Conservation (phyloP, 352 stramenopile species). For the Pythium guiyangense region DNA sequence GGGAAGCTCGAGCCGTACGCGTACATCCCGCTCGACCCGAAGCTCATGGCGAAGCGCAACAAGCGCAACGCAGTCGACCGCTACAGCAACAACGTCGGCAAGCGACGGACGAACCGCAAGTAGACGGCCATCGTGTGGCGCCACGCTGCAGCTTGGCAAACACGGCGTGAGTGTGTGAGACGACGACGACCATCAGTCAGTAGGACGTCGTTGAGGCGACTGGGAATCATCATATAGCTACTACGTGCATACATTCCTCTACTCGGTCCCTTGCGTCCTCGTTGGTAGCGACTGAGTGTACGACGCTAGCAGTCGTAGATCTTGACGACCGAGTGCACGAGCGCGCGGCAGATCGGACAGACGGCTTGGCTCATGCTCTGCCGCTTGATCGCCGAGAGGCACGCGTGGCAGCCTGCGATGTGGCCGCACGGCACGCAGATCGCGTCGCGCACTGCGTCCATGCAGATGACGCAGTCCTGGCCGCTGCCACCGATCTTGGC, state of each 20-base stretch:
- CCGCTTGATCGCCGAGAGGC: constrained; percentile 32
- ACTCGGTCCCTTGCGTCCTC: no score
- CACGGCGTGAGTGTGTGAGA: no score
- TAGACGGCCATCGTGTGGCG: constrained; percentile 11
- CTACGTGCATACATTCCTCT: background rate
- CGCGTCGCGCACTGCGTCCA: constrained; percentile 33
- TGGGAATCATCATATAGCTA: no score
- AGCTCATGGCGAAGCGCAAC: constrained; percentile 90
- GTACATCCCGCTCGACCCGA: constrained; percentile 96
- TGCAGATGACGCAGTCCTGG: constrained; percentile 43
- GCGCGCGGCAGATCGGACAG: constrained; percentile 44
- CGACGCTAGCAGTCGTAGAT: constrained; percentile 33
- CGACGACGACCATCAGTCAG: no score
- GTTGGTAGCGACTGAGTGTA: no score
- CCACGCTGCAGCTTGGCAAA: no score
- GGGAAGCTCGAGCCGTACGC: constrained; percentile 97
- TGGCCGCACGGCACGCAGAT: constrained; percentile 55
- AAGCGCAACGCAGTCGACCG: constrained; percentile 74
- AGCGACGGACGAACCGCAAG: constrained; percentile 57
- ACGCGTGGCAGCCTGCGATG: constrained; percentile 37
- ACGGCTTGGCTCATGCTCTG: constrained; percentile 11
- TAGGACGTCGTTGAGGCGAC: no score
- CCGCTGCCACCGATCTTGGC: background rate
- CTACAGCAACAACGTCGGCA: constrained; percentile 76
- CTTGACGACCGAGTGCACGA: constrained; percentile 36